Conservation (phyloP, 2,329 filamentous ascomycete genomes). For the Kalmusia sp. region DNA sequence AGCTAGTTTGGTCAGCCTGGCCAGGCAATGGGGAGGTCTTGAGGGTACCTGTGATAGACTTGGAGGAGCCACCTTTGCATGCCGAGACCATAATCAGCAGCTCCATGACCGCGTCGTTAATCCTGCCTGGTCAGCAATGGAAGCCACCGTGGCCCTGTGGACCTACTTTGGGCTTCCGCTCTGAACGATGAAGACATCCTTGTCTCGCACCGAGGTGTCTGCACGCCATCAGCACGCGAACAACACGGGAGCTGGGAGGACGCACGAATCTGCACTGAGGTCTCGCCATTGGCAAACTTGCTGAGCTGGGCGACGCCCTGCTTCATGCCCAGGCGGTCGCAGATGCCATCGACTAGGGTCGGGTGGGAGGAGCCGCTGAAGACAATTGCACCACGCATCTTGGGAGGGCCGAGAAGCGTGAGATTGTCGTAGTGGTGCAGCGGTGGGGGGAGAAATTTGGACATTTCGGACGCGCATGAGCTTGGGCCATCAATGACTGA, state of each 20-base stretch:
- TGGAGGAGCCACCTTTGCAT: conserved; percentile 96
- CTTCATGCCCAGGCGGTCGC: conserved; percentile 68
- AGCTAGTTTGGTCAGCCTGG: conserved; percentile 58
- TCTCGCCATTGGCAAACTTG: conserved; percentile 75
- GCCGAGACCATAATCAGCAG: conserved; percentile 98
- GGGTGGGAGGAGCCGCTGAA: conserved; percentile 73
- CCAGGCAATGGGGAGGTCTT: conserved; percentile 9
- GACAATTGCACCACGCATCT: conserved; percentile 71
- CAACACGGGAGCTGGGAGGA: conserved; percentile 14
- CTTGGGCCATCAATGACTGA: background rate
- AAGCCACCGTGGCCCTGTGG: conserved; percentile 1
- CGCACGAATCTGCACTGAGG: conserved; percentile 70
- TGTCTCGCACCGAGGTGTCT: conserved; percentile 81
- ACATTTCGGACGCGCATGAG: conserved; percentile 15
- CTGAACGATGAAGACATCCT: conserved; percentile 98
- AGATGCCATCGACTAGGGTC: conserved; percentile 68
- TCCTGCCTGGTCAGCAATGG: conserved; percentile 54
- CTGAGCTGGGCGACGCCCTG: conserved; percentile 66
- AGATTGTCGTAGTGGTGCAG: conserved; percentile 37
- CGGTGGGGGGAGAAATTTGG: conserved; percentile 23
- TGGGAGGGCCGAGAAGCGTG: conserved; percentile 45
- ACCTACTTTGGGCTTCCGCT: conserved; percentile 82
- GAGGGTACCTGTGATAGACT: conserved; percentile 87
- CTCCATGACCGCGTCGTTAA: conserved; percentile 99
- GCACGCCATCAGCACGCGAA: conserved; percentile 23